Base-by-base conservation (phyloP, 805 yeast species). In the Nakazawaea ernobii region DNA sequence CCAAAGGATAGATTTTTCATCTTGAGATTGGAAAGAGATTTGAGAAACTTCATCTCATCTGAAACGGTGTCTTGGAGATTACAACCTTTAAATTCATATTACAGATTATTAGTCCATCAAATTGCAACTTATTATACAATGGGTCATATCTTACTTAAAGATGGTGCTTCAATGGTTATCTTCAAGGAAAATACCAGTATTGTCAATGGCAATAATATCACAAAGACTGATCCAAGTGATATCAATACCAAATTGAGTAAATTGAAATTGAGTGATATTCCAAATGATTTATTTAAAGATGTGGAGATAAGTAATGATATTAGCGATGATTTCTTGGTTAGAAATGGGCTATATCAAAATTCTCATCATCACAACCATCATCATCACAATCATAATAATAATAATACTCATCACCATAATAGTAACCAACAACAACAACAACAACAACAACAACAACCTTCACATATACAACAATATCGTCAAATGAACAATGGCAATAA, bases 81-180 rank as follows among this genome's bases (percentile, higher is more conserved):
- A 57, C 69, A 68, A 35, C 77, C 85, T 6, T 74, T 80, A 73
- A 85, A 85, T 60, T 81, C 89, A 2, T 85, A 81, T 59, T 80
- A 79, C 53, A 66, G 92, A 53, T 66, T 86, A 40, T 63, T 86
- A 46, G 73, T 84, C 0, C 91, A 86, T 61, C 85, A 83, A 53
- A 65, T 84, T 32, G 86, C 90, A 4, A 84, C 80, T 35, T 83
- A 82, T 59, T 82, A 83, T 56, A 66, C 70, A 24, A 60, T 84
- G 48, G 80, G 80, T 38, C 91, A 85, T 56, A 72, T 71, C 8
- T 53, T 73, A 39, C 64, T 78, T 10, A 76, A 72, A 53, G 80
- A 74, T 50, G 80, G 80, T 8, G 66, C 67, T 43, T 72, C 80
- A 11, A 67, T 67, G 70, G 70, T 67, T 4, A 55, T 67, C 14